A percentile compares a stretch with the other conserved stretches of the same genome.
These are phyloP conservation scores for Jimgerdemannia lactiflua DNA, from an alignment of 192 early-diverging fungal species.

Conservation along the genomic window DNA sequence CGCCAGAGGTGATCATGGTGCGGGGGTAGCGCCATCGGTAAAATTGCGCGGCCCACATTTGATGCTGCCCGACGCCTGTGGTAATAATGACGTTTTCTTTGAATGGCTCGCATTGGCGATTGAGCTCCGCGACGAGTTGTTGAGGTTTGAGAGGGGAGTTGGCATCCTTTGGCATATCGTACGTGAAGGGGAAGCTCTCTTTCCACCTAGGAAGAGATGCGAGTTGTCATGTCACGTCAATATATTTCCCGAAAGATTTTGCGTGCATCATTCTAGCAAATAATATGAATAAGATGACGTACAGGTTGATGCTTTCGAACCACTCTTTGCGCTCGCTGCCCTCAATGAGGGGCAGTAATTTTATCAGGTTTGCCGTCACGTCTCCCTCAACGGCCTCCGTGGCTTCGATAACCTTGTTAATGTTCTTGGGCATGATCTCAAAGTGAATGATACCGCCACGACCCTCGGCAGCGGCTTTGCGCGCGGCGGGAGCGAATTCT, in stretches of 20 bases:
- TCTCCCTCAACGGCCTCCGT: slow-evolving; percentile 94
- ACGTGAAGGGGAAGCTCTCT: slow-evolving; percentile 87
- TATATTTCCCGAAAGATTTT: no score
- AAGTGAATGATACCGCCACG: slow-evolving; percentile 98
- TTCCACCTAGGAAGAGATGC: slow-evolving; percentile 64
- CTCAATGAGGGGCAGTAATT: slow-evolving; percentile 77
- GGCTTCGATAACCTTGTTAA: slow-evolving; percentile 97
- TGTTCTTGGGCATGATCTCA: slow-evolving; percentile 99
- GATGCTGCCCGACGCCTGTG: slow-evolving; percentile 98
- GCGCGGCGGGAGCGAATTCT: slow-evolving; percentile 89
- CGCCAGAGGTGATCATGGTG: slow-evolving; percentile 91
- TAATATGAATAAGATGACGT: neutral
- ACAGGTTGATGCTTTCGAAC: slow-evolving; percentile 70
- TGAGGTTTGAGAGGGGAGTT: slow-evolving; percentile 84
- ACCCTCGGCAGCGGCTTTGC: slow-evolving; percentile 78
- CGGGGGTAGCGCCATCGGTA: slow-evolving; percentile 91
- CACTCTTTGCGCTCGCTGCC: slow-evolving; percentile 72
- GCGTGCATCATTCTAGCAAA: no score
- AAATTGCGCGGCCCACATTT: slow-evolving; percentile 99
- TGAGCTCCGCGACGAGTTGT: slow-evolving; percentile 90
- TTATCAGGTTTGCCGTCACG: slow-evolving; percentile 81
- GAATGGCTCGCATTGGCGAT: slow-evolving; percentile 73
- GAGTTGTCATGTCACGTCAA: no score
- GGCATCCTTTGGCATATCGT: slow-evolving; percentile 55
- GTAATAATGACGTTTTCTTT: slow-evolving; percentile 95